Conservation (phyloP, 768 basidiomycete genomes). For the Favolaschia claudopus region DNA sequence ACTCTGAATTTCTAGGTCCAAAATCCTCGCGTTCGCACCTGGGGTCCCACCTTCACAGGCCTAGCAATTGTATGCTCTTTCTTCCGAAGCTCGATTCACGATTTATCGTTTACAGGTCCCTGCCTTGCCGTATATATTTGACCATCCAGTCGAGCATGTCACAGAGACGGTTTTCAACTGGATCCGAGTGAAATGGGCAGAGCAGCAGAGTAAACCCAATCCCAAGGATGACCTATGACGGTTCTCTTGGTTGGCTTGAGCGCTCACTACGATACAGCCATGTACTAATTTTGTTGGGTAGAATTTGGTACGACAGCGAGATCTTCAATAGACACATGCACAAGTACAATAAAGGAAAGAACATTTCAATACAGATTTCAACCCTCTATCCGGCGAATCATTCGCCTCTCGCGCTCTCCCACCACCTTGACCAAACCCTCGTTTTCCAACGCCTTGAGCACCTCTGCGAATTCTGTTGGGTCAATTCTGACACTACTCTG, state of each 20-base stretch:
- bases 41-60: conserved; percentile 82
- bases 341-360: conserved; percentile 7
- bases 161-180: conserved; percentile 76
- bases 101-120: conserved; percentile 48
- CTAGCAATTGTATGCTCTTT: conserved; percentile 57
- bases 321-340: conserved; percentile 1
- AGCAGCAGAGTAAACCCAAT: conserved; percentile 40
- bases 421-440: conserved; percentile 88
- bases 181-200: conserved; percentile 65
- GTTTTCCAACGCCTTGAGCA: conserved; percentile 78
- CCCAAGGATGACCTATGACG: conserved; percentile 42
- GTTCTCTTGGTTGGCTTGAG: too few species aligned
- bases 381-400: conserved; percentile 73
- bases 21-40: conserved; percentile 65
- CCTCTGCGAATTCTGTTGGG: conserved; percentile 80
- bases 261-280: too few species aligned
- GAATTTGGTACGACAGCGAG: too few species aligned
- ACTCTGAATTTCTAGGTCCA: too few species aligned
- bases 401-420: conserved; percentile 86
- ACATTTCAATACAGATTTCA: conserved; percentile 19
- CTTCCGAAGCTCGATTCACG: neutral
- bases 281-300: too few species aligned
- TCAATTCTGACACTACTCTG: conserved; percentile 90
- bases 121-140: conserved; percentile 76
- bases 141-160: conserved; percentile 78